Conservation (phyloP, 1,284 basidiomycete genomes). For the Violaceomyces palustris region DNA sequence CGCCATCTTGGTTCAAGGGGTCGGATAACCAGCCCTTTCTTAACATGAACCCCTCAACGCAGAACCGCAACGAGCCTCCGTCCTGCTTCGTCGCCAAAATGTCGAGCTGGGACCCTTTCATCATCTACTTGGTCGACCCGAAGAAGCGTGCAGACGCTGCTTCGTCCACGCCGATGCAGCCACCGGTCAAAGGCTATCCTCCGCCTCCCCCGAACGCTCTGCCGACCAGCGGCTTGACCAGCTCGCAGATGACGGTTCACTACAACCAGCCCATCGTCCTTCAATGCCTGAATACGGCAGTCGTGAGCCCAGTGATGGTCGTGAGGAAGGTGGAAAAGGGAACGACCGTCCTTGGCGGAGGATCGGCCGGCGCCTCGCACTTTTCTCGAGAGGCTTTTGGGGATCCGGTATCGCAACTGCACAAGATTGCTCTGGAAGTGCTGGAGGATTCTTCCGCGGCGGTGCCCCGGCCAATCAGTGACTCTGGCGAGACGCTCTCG, state of each 20-base stretch:
- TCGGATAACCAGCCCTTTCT: constrained; percentile 45
- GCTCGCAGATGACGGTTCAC: constrained; percentile 68
- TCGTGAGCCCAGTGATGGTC: constrained; percentile 84
- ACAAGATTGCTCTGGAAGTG: constrained; percentile 58
- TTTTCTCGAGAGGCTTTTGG: constrained; percentile 74
- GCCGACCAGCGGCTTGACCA: constrained; percentile 73
- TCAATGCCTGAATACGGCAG: constrained; percentile 87
- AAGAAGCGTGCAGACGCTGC: constrained; percentile 69
- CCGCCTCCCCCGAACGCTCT: constrained; percentile 84
- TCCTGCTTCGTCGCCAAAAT: constrained; percentile 56
- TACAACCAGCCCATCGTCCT: constrained; percentile 94
- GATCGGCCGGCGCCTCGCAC: constrained; percentile 66
- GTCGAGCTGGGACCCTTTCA: constrained; percentile 71
- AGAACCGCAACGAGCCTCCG: constrained; percentile 25
- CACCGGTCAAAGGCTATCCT: constrained; percentile 59
- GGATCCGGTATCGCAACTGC: constrained; percentile 88
- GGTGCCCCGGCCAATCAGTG: constrained; percentile 12
- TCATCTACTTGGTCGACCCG: constrained; percentile 74
- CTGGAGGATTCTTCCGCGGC: constrained; percentile 27
- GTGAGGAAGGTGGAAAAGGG: constrained; percentile 89
- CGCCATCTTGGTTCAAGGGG: constrained; percentile 56
- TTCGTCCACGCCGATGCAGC: constrained; percentile 63
- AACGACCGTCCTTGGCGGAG: constrained; percentile 82
- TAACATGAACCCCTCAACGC: constrained; percentile 27
- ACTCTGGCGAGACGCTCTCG: constrained; percentile 14